Base-by-base conservation (phyloP, 768 basidiomycete species). In the Plicaturopsis crispa region DNA sequence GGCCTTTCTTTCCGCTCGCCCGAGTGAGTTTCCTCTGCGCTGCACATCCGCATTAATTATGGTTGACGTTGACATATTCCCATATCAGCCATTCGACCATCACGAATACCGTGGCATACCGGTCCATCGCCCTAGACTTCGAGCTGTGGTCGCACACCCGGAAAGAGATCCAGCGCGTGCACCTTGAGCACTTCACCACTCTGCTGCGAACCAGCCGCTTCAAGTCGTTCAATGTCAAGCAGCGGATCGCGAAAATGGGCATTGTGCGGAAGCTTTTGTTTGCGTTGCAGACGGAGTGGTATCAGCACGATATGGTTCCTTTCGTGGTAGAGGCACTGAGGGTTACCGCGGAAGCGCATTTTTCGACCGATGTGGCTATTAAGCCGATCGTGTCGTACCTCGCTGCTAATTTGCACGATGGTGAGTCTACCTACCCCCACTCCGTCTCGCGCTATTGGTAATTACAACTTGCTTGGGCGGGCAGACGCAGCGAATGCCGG, bases 351-450 rank as follows among this genome's bases (percentile, higher is more conserved):
- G 70, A 76, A 50, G 69, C 79, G 0, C 66, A 74, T n/a, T 89
- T 87, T 49, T 72, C 75, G 3, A 70, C 75, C 28, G 83, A 84
- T 19, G 80, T 83, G 34, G 67, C 72, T 1, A 83, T 94, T 49
- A 94, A 91, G 51, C 91, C 93, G 0, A 59, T 92, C 1, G 76
- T 90, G 4, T 83, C 89, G 0, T 94, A 87, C 54, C 62, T 94
- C 6, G 85, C 88, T 2, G 85, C 89, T 0, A 84, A 84, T 52
- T 57, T 92, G 10, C 75, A 83, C 43, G 72, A 73, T 53, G 68
- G 86, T 85, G 38, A 39, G 73, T 49, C 5, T 20, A 13, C 24
- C 16, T 33, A 36, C 24, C 26, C 18, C 4, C 21, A 3, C 8
- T n/a, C n/a, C n/a, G n/a, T n/a, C n/a, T 42, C 33, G 21, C 22